Conservation (phyloP, 2,329 filamentous ascomycete genomes). For the Thermothelomyces thermophilus region DNA sequence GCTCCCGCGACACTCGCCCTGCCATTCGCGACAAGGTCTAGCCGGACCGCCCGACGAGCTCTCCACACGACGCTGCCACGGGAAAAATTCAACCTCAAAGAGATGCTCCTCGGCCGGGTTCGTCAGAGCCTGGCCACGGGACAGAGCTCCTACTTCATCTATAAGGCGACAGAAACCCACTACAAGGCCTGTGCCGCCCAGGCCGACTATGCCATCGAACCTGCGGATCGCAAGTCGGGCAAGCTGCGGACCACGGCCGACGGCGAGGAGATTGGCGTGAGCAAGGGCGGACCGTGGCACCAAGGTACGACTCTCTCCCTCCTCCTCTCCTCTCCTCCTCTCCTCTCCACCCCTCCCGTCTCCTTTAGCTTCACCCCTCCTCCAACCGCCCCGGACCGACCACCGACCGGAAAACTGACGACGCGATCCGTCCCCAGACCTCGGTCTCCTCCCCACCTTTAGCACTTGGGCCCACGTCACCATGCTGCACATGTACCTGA, state of each 20-base stretch:
- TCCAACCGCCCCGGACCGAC: background rate
- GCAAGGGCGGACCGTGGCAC: slow-evolving; percentile 69
- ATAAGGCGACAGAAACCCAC: slow-evolving; percentile 69
- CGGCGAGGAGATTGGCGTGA: slow-evolving; percentile 75
- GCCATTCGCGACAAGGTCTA: background rate
- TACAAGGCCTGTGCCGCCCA: slow-evolving; percentile 68
- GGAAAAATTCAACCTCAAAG: slow-evolving; percentile 6
- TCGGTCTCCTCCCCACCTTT: slow-evolving; percentile 79
- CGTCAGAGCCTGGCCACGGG: slow-evolving; percentile 1
- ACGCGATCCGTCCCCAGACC: slow-evolving; percentile 44
- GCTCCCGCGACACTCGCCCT: background rate
- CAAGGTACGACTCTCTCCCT: slow-evolving; percentile 49
- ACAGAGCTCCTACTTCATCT: slow-evolving; percentile 59
- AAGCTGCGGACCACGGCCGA: slow-evolving; percentile 64
- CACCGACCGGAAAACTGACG: background rate
- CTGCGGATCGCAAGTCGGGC: slow-evolving; percentile 57
- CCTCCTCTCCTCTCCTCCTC: background rate
- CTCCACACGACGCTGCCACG: slow-evolving; percentile 14
- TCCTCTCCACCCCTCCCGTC: too few relatives aligned
- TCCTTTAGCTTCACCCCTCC: slow-evolving; percentile 15
- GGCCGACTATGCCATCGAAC: slow-evolving; percentile 70
- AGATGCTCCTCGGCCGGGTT: slow-evolving; percentile 7
- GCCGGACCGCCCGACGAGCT: slow-evolving; percentile 7
- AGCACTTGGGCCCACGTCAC: slow-evolving; percentile 94
- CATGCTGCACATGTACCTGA: slow-evolving; percentile 91